Evolutionary conservation across 441 rosid genomes (phyloP).

Genomic region (Gossypium gossypioides): DNA sequence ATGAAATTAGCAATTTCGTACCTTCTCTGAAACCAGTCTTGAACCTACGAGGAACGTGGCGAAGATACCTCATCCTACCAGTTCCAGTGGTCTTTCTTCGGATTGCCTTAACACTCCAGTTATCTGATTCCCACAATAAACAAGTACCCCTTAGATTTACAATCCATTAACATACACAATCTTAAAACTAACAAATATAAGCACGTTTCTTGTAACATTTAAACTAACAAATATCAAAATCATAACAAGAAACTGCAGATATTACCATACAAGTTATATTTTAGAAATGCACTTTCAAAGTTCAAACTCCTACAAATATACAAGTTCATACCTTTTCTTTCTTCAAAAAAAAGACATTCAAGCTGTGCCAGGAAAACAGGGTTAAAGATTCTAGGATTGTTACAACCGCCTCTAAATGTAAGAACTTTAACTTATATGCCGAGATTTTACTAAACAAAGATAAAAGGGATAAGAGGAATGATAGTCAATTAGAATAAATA

Average conservation of each 20-base stretch:
- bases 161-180: not conserved
- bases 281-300: not conserved
- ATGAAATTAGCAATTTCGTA: conserved; percentile 9
- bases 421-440: too few relatives aligned
- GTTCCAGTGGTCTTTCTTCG: conserved; percentile 84
- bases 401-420: too few relatives aligned
- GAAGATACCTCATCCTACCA: conserved; percentile 89
- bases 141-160: not conserved
- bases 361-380: too few relatives aligned
- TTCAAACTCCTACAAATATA: not conserved
- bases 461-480: not conserved
- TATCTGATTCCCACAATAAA: conserved; percentile 30
- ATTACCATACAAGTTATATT: not conserved
- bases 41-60: conserved; percentile 73
- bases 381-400: too few relatives aligned
- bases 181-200: not conserved
- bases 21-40: conserved; percentile 92
- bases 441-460: too few relatives aligned
- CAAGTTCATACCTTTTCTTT: not conserved
- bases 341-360: too few relatives aligned
- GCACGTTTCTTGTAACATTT: not conserved
- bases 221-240: not conserved
- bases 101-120: conserved; percentile 87
- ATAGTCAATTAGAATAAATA: not conserved
- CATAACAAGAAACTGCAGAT: not conserved